Evolutionary conservation across 257 asterid genomes (phyloP), one percentile per base, ranked within the genome.

Genomic region (Solanum lignicaule): DNA sequence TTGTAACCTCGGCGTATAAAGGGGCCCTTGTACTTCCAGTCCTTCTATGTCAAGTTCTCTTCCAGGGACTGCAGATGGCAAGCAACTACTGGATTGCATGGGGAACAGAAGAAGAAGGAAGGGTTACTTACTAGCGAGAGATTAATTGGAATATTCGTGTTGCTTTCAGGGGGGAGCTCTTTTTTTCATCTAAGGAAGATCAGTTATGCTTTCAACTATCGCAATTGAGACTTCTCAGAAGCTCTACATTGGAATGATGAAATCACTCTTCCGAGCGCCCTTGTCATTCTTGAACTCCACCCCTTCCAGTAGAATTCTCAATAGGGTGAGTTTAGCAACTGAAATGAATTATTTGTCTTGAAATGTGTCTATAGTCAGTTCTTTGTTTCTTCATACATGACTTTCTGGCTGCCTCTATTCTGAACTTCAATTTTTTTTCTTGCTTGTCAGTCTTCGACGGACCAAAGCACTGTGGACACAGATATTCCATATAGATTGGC

Each of bases 1-100:
- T 95, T 69, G 89, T 93, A 87, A 94, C 93, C 3, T 91, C 95
- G 16, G 98, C 98, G 29, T 95, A 93, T 87, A 91, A 86, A 89
- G 98, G 98, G 86, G 91, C 91, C 58, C 98, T 95, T 12, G 98
- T 95, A 86, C 95, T 97, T 1, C 33, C 93, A 9, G 91, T 94
- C 25, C 93, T 95, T 23, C 52, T 95, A 35, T 95, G 98, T 83
- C 98, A 95, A 62, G 91, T 94, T 86, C 87, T 94, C 66, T 95
- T 95, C 93, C 98, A 95, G 90, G 93, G 91, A 79, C 87, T 95
- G 62, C 98, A 95, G 73, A 95, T 95, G 89, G 95, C 91, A 12
- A 95, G 98, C 93, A 94, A 95, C 85, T 95, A 95, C 75, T 95
- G 98, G 98, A 92, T 95, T 15, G 97, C 98, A 13, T 95, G 98